Percentiles rank a stretch among this genome's conserved stretches.
Conservation (phyloP, 1,284 basidiomycete species). For the Inonotus hispidus region DNA sequence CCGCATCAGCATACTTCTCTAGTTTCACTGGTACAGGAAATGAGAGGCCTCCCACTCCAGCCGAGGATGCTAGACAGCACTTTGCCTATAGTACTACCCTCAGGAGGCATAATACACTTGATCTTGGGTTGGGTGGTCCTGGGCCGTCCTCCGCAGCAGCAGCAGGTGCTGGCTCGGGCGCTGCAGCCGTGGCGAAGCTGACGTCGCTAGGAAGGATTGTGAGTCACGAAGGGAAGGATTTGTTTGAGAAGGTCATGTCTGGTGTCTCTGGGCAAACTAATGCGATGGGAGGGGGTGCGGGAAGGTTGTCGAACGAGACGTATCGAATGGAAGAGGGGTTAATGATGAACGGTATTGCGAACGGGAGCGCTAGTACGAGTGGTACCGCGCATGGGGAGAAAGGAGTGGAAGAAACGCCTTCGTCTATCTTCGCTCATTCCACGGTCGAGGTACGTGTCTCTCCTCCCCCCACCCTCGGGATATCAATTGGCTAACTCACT, state of each 20-base stretch:
- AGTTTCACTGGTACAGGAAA: constrained; percentile 37
- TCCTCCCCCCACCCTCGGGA: not conserved
- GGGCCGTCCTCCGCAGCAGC: constrained; percentile 12
- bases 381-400: constrained; percentile 24
- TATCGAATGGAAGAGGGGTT: constrained; percentile 22
- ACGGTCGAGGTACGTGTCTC: constrained; percentile 49
- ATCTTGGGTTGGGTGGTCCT: not conserved
- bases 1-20: constrained; percentile 73
- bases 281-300: no score
- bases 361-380: constrained; percentile 23
- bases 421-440: constrained; percentile 52
- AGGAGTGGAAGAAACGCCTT: constrained; percentile 40
- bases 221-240: constrained; percentile 20
- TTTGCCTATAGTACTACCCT: constrained; percentile 83
- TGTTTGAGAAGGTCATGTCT: constrained; percentile 38
- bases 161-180: constrained; percentile 15
- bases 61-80: constrained; percentile 62
- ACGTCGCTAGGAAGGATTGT: constrained; percentile 13
- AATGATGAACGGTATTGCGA: constrained; percentile 24
- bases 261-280: constrained; percentile 32
- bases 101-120: constrained; percentile 47
- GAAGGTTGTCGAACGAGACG: not conserved
- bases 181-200: not conserved
- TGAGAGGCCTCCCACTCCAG: constrained; percentile 39
- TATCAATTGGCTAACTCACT: not conserved